phyloP scores from a whole-genome alignment of 441 rosid genomes.

The Adansonia madagascariensis region DNA sequence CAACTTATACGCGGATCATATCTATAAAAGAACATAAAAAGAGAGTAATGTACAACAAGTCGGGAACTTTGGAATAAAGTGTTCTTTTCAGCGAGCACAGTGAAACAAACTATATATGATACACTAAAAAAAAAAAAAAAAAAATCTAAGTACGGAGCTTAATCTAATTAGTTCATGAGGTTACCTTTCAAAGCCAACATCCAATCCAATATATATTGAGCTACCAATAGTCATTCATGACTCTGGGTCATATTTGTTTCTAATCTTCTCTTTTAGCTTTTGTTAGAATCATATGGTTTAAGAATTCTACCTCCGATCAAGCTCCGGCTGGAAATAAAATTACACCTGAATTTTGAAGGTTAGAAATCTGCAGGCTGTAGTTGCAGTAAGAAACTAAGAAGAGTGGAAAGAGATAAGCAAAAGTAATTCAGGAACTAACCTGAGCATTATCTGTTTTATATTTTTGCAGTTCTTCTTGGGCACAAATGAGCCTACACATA shows the following conservation, averaged over 20 bases:
- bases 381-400: not conserved
- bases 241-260: not conserved
- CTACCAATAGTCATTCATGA: slow-evolving; percentile 35
- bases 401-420: slow-evolving; percentile 8
- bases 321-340: slow-evolving; percentile 2
- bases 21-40: not conserved
- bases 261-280: not conserved
- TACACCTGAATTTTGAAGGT: slow-evolving; percentile 17
- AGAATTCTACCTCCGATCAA: not conserved
- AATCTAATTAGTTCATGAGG: not conserved
- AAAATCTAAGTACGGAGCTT: not conserved
- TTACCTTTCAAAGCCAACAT: not conserved
- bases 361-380: slow-evolving; percentile 5
- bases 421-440: slow-evolving; percentile 40
- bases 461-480: slow-evolving; percentile 89
- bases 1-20: not conserved
- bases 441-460: slow-evolving; percentile 72
- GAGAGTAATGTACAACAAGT: slow-evolving; percentile 7
- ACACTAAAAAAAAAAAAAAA: not conserved
- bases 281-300: not conserved
- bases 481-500: slow-evolving; percentile 66
- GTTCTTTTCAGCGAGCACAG: slow-evolving; percentile 3
- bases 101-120: slow-evolving; percentile 14
- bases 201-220: slow-evolving; percentile 30
- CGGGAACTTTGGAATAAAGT: not conserved